phyloP scores from a whole-genome alignment of 2,329 filamentous ascomycete genomes.

The Talaromyces rugulosus region DNA sequence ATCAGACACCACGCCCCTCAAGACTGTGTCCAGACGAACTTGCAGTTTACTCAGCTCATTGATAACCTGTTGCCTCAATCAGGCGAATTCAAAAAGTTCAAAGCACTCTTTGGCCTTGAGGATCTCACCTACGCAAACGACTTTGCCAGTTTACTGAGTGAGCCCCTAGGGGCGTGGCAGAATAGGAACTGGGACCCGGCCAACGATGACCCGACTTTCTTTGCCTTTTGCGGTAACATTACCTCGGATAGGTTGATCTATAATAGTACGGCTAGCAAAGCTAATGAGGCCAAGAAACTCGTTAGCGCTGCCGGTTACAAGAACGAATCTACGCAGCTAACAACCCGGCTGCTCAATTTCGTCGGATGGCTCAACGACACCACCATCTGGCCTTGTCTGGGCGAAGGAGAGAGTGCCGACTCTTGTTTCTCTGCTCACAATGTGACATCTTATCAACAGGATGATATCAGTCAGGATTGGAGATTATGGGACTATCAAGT shows the following conservation, averaged over 20 bases:
- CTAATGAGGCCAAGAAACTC: conserved; percentile 40
- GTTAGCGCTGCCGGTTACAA: conserved; percentile 47
- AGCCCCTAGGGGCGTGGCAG: conserved; percentile 50
- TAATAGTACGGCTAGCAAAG: conserved; percentile 31
- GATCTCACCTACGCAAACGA: conserved; percentile 46
- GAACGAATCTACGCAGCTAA: conserved; percentile 36
- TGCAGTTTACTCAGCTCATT: conserved; percentile 56
- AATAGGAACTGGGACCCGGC: conserved; percentile 57
- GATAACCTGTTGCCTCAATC: conserved; percentile 56
- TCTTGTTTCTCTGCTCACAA: conserved; percentile 51
- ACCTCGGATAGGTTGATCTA: conserved; percentile 44
- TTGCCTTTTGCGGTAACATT: conserved; percentile 54
- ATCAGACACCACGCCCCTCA: conserved; percentile 54
- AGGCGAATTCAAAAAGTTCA: conserved; percentile 44
- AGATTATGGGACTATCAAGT: conserved; percentile 57
- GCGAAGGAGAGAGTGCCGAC: conserved; percentile 41
- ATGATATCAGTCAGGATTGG: conserved; percentile 43
- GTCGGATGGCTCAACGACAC: conserved; percentile 53
- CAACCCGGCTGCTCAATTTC: conserved; percentile 53
- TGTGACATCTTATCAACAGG: conserved; percentile 41
- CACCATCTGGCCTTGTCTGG: conserved; percentile 35
- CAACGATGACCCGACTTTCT: conserved; percentile 46
- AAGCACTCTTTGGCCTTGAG: conserved; percentile 31
- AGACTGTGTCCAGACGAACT: conserved; percentile 61
- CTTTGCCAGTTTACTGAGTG: conserved; percentile 47